These are phyloP conservation scores for Lithospermum erythrorhizon DNA, from an alignment of 257 asterid genomes.

Conservation along the genomic window DNA sequence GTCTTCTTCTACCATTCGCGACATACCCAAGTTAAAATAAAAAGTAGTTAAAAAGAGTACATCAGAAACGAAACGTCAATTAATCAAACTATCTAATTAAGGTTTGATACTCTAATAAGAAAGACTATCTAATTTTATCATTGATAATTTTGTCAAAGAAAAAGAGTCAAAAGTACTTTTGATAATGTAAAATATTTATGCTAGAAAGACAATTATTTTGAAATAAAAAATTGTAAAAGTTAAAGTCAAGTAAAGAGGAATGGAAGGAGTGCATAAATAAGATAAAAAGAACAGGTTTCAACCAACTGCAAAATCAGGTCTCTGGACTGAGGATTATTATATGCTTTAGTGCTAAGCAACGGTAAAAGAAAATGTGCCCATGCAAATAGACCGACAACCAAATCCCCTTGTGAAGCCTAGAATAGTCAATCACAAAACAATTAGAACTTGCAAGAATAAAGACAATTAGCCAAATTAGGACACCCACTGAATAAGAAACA, in stretches of 20 bases:
- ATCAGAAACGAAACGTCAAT: too few species aligned
- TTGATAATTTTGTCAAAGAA: too few species aligned
- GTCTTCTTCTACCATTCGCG: too few species aligned
- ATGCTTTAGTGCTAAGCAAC: constrained; percentile 15
- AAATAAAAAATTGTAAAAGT: too few species aligned
- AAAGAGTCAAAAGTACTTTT: too few species aligned
- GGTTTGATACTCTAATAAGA: too few species aligned
- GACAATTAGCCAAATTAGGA: not conserved
- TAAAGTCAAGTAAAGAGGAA: too few species aligned
- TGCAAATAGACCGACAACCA: constrained; percentile 23
- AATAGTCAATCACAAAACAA: not conserved
- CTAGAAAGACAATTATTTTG: too few species aligned
- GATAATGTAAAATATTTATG: too few species aligned
- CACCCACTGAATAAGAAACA: not conserved
- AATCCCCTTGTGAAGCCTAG: constrained; percentile 27
- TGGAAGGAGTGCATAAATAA: too few species aligned
- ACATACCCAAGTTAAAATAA: not conserved
- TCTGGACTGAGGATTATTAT: constrained; percentile 20
- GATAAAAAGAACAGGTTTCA: constrained; percentile 9
- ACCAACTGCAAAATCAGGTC: constrained; percentile 25
- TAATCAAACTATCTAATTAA: too few species aligned
- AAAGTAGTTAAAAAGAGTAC: not conserved
- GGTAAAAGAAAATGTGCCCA: constrained; percentile 22
- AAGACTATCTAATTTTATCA: too few species aligned
- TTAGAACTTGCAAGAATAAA: not conserved